Conservation (phyloP, 805 yeast species). For the Candida sphagnicola region DNA sequence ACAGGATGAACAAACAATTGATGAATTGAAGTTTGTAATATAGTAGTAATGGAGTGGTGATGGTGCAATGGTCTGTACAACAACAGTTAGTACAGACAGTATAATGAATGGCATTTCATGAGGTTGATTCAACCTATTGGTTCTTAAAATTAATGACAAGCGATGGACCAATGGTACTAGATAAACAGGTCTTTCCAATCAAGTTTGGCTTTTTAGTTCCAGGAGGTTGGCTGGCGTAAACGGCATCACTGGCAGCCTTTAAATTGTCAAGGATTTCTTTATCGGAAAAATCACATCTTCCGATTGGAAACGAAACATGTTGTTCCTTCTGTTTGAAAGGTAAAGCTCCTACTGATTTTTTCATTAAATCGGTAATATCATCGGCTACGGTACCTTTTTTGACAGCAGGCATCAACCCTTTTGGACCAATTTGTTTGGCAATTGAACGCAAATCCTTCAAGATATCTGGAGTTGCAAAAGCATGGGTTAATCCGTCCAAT, state of each 20-base stretch:
- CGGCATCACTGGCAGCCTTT: slow-evolving; percentile 59
- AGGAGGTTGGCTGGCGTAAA: slow-evolving; percentile 51
- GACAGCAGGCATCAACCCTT: slow-evolving; percentile 81
- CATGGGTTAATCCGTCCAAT: slow-evolving; percentile 58
- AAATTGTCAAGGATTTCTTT: slow-evolving; percentile 70
- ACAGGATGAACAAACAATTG: background rate
- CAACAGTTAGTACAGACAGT: too few species aligned
- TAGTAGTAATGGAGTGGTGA: too few species aligned
- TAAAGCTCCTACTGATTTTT: slow-evolving; percentile 57
- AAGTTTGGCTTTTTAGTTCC: slow-evolving; percentile 65
- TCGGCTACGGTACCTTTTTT: slow-evolving; percentile 79
- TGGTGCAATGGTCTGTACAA: too few species aligned
- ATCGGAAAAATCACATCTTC: slow-evolving; percentile 74
- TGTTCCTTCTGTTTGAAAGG: slow-evolving; percentile 74
- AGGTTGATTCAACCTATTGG: background rate
- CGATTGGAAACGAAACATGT: slow-evolving; percentile 64
- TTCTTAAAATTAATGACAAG: slow-evolving; percentile 50
- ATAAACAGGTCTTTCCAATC: slow-evolving; percentile 64
- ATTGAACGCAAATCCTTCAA: slow-evolving; percentile 56
- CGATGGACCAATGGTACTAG: slow-evolving; percentile 78
- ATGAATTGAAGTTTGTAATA: background rate
- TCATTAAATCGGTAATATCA: slow-evolving; percentile 54
- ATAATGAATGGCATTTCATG: too few species aligned
- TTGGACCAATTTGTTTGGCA: slow-evolving; percentile 84
- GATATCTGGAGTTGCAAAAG: slow-evolving; percentile 84